A percentile compares a stretch with the other conserved stretches of the same genome.
These are phyloP conservation scores for Gryganskiella cystojenkinii DNA, from an alignment of 192 early-diverging fungal genomes.

Conservation along the genomic window DNA sequence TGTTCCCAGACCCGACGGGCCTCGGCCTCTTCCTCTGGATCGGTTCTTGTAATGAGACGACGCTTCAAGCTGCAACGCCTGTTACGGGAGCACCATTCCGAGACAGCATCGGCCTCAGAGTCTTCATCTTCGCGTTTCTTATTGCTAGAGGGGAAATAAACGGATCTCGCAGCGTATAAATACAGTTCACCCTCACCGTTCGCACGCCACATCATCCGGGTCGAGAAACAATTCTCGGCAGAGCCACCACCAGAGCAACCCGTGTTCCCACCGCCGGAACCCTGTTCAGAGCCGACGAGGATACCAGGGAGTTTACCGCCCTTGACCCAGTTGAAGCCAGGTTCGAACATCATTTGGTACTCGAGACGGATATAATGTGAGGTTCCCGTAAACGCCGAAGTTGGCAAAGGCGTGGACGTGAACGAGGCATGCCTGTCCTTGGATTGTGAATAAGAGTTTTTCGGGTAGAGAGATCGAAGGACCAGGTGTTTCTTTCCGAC, in stretches of 20 bases:
- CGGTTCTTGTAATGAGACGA: too few relatives aligned
- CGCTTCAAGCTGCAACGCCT: too few relatives aligned
- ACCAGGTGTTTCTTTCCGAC: constrained; percentile 1
- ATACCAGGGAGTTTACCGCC: constrained; percentile 71
- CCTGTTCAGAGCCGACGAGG: constrained; percentile 56
- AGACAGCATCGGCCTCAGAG: too few relatives aligned
- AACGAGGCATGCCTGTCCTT: constrained; percentile 23
- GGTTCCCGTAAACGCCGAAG: constrained; percentile 18
- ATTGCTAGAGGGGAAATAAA: constrained; percentile 21
- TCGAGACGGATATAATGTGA: constrained; percentile 49
- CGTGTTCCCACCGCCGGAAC: constrained; percentile 38
- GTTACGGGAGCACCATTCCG: too few relatives aligned
- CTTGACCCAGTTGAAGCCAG: constrained; percentile 63
- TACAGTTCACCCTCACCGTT: constrained; percentile 64
- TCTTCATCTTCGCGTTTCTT: constrained; percentile 24
- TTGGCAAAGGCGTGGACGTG: constrained; percentile 15
- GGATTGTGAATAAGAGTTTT: constrained; percentile 23
- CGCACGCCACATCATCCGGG: constrained; percentile 59
- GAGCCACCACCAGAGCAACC: constrained; percentile 59
- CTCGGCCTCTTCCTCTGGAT: constrained; percentile 1
- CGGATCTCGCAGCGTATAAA: constrained; percentile 56
- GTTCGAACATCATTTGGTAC: constrained; percentile 58
- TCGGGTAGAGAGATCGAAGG: constrained; percentile 39
- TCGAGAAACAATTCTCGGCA: constrained; percentile 67
- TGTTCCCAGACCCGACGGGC: constrained; percentile 16